Conservation (phyloP, 2,329 filamentous ascomycete species). For the Celoporthe dispersa region DNA sequence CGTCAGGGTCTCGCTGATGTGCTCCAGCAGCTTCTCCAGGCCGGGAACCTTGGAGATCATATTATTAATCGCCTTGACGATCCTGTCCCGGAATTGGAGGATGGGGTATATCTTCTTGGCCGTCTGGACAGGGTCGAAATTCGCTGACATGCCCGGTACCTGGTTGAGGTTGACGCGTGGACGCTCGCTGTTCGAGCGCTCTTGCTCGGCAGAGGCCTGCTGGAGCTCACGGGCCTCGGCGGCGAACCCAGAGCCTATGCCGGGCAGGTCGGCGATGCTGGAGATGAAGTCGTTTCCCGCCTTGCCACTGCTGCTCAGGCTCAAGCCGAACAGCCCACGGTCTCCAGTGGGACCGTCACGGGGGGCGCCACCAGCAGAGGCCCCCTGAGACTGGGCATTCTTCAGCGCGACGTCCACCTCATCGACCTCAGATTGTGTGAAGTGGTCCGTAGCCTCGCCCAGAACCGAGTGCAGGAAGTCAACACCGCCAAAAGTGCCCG, state of each 20-base stretch:
- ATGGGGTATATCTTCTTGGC: slow-evolving; percentile 90
- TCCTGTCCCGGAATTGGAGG: slow-evolving; percentile 88
- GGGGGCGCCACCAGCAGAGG: slow-evolving; percentile 37
- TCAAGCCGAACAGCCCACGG: slow-evolving; percentile 40
- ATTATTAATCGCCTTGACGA: slow-evolving; percentile 83
- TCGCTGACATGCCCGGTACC: slow-evolving; percentile 74
- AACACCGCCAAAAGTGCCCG: slow-evolving; percentile 76
- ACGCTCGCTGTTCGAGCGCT: slow-evolving; percentile 55
- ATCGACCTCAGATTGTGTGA: slow-evolving; percentile 83
- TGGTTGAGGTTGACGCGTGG: slow-evolving; percentile 56
- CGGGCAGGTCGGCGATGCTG: slow-evolving; percentile 76
- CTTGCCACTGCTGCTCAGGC: slow-evolving; percentile 42
- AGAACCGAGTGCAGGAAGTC: slow-evolving; percentile 82
- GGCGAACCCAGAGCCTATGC: slow-evolving; percentile 67
- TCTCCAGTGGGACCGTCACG: slow-evolving; percentile 30
- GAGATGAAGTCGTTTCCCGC: slow-evolving; percentile 65
- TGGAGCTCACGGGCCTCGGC: slow-evolving; percentile 68
- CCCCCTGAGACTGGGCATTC: slow-evolving; percentile 57
- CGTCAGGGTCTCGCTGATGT: slow-evolving; percentile 90
- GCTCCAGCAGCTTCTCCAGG: slow-evolving; percentile 86
- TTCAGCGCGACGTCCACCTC: slow-evolving; percentile 77
- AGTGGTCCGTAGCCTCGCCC: slow-evolving; percentile 80
- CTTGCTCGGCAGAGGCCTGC: slow-evolving; percentile 64
- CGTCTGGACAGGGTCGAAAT: slow-evolving; percentile 79
- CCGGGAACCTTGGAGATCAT: slow-evolving; percentile 92